Percentiles rank a stretch among this genome's conserved stretches.
phyloP scores from a whole-genome alignment of 116 monocot species.

The Cymodocea nodosa region DNA sequence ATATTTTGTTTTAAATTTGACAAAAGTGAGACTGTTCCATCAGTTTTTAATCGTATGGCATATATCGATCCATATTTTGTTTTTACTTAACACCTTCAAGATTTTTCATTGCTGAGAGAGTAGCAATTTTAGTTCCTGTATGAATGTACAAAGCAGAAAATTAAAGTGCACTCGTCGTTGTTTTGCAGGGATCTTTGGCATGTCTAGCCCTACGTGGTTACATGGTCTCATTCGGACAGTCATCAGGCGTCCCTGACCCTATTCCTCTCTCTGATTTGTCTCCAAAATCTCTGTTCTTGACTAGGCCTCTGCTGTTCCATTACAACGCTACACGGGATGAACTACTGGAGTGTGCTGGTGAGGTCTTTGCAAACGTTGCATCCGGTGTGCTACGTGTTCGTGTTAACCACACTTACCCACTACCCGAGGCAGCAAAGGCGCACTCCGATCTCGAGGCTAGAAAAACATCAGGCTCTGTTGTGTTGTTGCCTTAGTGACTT shows the following conservation, averaged over 20 bases:
- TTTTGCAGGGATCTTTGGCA: conserved; percentile 59
- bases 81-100: too few species aligned
- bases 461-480: conserved; percentile 75
- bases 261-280: conserved; percentile 48
- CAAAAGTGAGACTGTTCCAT: too few species aligned
- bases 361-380: conserved; percentile 52
- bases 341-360: conserved; percentile 63
- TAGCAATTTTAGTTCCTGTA: too few species aligned
- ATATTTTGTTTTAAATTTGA: too few species aligned
- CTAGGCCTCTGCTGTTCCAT: conserved; percentile 51
- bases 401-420: conserved; percentile 63
- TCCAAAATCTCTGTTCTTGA: conserved; percentile 66
- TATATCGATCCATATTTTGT: too few species aligned
- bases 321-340: conserved; percentile 76
- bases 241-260: conserved; percentile 67
- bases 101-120: too few species aligned
- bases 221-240: conserved; percentile 79
- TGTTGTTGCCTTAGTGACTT: conserved; percentile 32
- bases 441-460: conserved; percentile 77
- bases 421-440: conserved; percentile 63
- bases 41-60: too few species aligned
- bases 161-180: too few species aligned
- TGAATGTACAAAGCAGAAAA: too few species aligned
- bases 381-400: conserved; percentile 58
- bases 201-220: conserved; percentile 47